Evolutionary conservation across 2,329 filamentous ascomycete species (phyloP), one percentile per base, ranked within the genome.

Genomic region (Thyridium curvatum): DNA sequence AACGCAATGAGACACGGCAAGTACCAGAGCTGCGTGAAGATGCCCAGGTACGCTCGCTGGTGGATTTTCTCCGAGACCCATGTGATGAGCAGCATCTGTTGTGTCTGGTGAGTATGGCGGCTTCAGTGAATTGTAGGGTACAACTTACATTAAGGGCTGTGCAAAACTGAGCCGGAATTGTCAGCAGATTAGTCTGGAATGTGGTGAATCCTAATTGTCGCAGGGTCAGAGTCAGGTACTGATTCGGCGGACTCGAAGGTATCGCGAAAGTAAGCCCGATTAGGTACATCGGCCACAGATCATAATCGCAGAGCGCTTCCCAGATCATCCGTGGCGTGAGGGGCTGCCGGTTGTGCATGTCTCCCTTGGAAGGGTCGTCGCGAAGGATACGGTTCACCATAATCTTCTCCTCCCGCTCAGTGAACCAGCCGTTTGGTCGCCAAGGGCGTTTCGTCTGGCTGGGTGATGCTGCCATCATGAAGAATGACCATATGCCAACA

Each of bases 351-450:
- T 78, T 79, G 49, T 78, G 71, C 71, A 80, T 77, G 36, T 68
- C 66, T 30, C 69, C 70, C 51, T 74, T 76, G 14, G 64, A 65
- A 0, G 74, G 75, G 40, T 79, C 77, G 34, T 82, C 77, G 3
- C 77, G 68, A 10, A 65, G 50, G 3, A 66, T 52, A 1, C 79
- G 64, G 41, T 79, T 81, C n/a, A 79, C 74, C 14, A 79, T 64
- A 39, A 80, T 79, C 18, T 60, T 58, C 42, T 76, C 68, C 47
- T 79, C 74, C 7, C 67, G 51, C 34, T 39, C 28, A 1, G 53
- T 71, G 56, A 79, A 79, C 75, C 76, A 79, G 5, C 71, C 65
- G 29, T 66, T 65, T n/a, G n/a, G n/a, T n/a, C n/a, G n/a, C n/a
- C n/a, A n/a, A n/a, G n/a, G n/a, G n/a, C n/a, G n/a, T 1, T 55